Evolutionary conservation across 768 basidiomycete genomes (phyloP).

Genomic region (Leccinellum rugosiceps): DNA sequence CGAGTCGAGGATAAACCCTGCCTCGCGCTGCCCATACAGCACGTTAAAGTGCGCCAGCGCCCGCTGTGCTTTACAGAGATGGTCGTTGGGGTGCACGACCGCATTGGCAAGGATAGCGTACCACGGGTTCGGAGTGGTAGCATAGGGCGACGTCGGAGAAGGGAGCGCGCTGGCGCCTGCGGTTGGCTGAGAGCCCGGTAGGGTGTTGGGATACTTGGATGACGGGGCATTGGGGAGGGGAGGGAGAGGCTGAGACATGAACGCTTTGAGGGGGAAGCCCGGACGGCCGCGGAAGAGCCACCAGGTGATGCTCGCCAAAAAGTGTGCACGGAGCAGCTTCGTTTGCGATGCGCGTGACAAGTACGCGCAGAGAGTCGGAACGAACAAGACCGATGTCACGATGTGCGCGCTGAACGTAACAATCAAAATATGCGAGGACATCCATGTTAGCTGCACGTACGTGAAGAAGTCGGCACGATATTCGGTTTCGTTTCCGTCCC

Average conservation of each 20-base stretch:
- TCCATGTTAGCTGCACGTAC: constrained; percentile 47
- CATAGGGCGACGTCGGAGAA: constrained; percentile 33
- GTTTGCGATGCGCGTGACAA: constrained; percentile 57
- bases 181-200: constrained; percentile 18
- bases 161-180: constrained; percentile 28
- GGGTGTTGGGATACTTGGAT: constrained; percentile 23
- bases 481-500: constrained; percentile 31
- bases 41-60: constrained; percentile 45
- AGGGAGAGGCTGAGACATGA: constrained; percentile 38
- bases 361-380: constrained; percentile 47
- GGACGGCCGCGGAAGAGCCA: constrained; percentile 59
- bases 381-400: constrained; percentile 63
- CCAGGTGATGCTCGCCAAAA: constrained; percentile 48
- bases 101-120: constrained; percentile 50
- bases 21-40: constrained; percentile 41
- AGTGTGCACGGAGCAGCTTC: constrained; percentile 57
- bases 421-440: constrained; percentile 4
- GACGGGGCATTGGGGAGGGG: constrained; percentile 17
- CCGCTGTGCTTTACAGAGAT: constrained; percentile 48
- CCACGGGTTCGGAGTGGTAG: constrained; percentile 55
- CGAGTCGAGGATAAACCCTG: constrained; percentile 31
- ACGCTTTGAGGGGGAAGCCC: constrained; percentile 44
- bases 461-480: constrained; percentile 68
- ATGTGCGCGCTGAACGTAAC: constrained; percentile 56
- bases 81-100: constrained; percentile 58